phyloP scores from a whole-genome alignment of 371 early-diverging fungal genomes.

The Actinomortierella ambigua region DNA sequence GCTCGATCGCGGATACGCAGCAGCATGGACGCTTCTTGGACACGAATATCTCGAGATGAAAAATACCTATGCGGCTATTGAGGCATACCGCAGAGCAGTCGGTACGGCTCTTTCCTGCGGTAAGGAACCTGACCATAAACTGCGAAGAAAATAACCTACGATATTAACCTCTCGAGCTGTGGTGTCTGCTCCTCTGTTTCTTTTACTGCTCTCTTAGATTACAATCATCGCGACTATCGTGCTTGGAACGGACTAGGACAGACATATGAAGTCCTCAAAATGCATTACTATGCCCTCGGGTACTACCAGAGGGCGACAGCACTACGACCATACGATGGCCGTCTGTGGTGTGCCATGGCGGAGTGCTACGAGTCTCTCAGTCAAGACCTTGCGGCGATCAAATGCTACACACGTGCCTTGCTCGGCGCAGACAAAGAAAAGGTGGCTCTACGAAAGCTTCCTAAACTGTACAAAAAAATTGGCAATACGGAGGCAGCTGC shows the following conservation, averaged over 20 bases:
- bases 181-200: neutral
- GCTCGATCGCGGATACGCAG: conserved; percentile 75
- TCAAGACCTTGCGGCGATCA: conserved; percentile 60
- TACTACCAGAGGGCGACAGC: conserved; percentile 85
- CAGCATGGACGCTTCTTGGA: conserved; percentile 94
- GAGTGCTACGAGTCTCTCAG: conserved; percentile 65
- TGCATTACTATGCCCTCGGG: conserved; percentile 82
- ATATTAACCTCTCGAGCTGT: too few species aligned
- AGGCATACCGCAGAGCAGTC: conserved; percentile 86
- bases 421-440: conserved; percentile 56
- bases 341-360: conserved; percentile 82
- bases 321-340: conserved; percentile 76
- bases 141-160: neutral
- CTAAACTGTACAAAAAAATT: conserved; percentile 59
- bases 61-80: conserved; percentile 86
- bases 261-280: conserved; percentile 84
- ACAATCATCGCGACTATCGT: conserved; percentile 84
- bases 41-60: conserved; percentile 95
- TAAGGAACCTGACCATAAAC: neutral
- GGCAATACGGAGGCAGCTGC: conserved; percentile 59
- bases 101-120: conserved; percentile 47
- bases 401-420: conserved; percentile 72
- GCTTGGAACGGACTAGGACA: conserved; percentile 96
- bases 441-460: conserved; percentile 59
- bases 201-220: conserved; percentile 53